phyloP scores from a whole-genome alignment of 1,284 basidiomycete species.

The Stygiomarasmius scandens region DNA sequence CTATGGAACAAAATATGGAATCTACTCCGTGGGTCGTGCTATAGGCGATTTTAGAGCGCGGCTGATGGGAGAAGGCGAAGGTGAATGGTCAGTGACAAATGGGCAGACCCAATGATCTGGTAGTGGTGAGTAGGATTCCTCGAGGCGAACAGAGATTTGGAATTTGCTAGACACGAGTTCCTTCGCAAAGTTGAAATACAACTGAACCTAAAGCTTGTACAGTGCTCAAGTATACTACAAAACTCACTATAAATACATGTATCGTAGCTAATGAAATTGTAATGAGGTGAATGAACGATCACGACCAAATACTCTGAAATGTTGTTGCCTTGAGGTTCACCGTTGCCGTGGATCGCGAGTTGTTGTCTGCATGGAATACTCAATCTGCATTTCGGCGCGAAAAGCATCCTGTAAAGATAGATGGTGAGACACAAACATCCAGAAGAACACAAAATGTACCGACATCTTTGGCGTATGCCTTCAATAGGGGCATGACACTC shows the following conservation, averaged over 20 bases:
- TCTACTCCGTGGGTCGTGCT: not conserved
- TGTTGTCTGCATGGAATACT: not conserved
- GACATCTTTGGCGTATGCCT: slow-evolving; percentile 4
- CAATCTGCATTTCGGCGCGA: not conserved
- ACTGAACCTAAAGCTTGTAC: no score
- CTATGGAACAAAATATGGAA: not conserved
- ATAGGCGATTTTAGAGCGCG: not conserved
- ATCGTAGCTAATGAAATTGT: no score
- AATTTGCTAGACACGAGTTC: no score
- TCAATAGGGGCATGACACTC: slow-evolving; percentile 4
- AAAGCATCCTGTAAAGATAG: not conserved
- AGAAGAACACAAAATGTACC: not conserved
- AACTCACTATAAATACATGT: no score
- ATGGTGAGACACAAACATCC: not conserved
- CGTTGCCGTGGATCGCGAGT: not conserved
- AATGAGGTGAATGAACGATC: no score
- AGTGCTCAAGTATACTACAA: no score
- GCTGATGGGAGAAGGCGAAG: not conserved
- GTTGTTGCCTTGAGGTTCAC: no score
- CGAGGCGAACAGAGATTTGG: no score
- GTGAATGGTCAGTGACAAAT: not conserved
- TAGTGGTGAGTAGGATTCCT: not conserved
- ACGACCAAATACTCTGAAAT: no score
- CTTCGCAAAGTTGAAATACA: no score
- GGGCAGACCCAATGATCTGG: not conserved